These are phyloP conservation scores for Trichoderma sp. DNA, from an alignment of 2,329 filamentous ascomycete genomes.

Conservation along the genomic window DNA sequence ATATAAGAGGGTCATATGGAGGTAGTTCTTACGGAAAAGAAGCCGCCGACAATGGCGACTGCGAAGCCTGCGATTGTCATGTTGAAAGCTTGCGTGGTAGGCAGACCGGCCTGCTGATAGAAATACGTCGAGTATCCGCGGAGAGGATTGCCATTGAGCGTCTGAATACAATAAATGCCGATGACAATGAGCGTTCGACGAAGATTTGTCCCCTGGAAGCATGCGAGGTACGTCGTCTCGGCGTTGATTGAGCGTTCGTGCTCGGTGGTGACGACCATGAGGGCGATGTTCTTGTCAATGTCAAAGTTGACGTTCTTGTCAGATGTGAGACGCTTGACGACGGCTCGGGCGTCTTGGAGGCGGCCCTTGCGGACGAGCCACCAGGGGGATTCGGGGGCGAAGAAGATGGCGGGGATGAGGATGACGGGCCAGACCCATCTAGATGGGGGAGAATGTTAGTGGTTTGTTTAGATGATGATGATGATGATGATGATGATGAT, in stretches of 20 bases:
- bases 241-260: slow-evolving; percentile 37
- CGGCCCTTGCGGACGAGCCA: slow-evolving; percentile 40
- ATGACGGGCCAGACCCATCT: slow-evolving; percentile 49
- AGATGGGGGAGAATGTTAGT: not conserved
- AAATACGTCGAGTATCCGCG: slow-evolving; percentile 33
- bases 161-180: slow-evolving; percentile 33
- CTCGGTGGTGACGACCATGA: slow-evolving; percentile 46
- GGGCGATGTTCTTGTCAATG: slow-evolving; percentile 36
- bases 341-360: slow-evolving; percentile 34
- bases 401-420: slow-evolving; percentile 40
- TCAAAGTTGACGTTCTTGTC: slow-evolving; percentile 23
- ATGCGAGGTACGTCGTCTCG: slow-evolving; percentile 44
- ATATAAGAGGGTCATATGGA: not conserved
- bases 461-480: not conserved
- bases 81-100: slow-evolving; percentile 30
- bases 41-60: slow-evolving; percentile 44
- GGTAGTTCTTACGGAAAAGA: slow-evolving; percentile 33
- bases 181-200: slow-evolving; percentile 54
- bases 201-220: slow-evolving; percentile 46
- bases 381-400: slow-evolving; percentile 49
- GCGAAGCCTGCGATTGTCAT: slow-evolving; percentile 37
- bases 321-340: slow-evolving; percentile 33
- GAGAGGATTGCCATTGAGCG: slow-evolving; percentile 30
- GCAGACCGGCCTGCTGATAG: slow-evolving; percentile 36
- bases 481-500: not conserved